Base-by-base conservation (phyloP, 331 rosid genomes). In the Prunus yedoensis region DNA sequence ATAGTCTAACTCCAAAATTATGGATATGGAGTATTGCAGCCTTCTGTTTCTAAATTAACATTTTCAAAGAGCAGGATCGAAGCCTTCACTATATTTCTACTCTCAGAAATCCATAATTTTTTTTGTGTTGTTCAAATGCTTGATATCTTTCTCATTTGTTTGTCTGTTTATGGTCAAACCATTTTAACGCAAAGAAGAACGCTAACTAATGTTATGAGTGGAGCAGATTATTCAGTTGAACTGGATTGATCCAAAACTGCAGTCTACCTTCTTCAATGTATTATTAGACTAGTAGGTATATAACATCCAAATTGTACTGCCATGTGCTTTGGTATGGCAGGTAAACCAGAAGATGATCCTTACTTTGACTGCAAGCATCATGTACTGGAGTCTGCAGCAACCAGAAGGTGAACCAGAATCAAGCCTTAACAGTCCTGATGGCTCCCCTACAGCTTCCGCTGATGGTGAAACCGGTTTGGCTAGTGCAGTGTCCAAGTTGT, bases 341-440 rank as follows among this genome's bases (percentile, higher is more conserved):
- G 99, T 95, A 63, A 95, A 92, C 87, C 95, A 85, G 81, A 95
- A 95, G 97, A 95, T 95, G 99, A 95, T 95, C 21, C 97, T 95
- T 51, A 88, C 79, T 62, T 77, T 95, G 89, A 80, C 93, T 17
- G 99, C 99, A 43, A 91, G 98, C 89, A 95, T 95, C 76, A 95
- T 91, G 99, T 91, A 87, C 83, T 92, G 99, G 99, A 92, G 99
- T 88, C 88, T 95, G 79, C 89, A 87, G 85, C 76, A 87, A 81
- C 86, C 81, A 77, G 87, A 76, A 25, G 80, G 68, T 17, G 91
- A 83, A 32, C 69, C 73, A 0, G 91, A 85, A 56, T 49, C 67
- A 4, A 66, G 15, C 32, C 32, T 71, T 51, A 1, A 9, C 52
- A 65, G 76, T 71, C 81, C 83, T 12, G 86, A 68, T 21, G 78